Evolutionary conservation across 331 rosid genomes (phyloP), one percentile per base, ranked within the genome.

Genomic region (Rhamnella rubrinervis): DNA sequence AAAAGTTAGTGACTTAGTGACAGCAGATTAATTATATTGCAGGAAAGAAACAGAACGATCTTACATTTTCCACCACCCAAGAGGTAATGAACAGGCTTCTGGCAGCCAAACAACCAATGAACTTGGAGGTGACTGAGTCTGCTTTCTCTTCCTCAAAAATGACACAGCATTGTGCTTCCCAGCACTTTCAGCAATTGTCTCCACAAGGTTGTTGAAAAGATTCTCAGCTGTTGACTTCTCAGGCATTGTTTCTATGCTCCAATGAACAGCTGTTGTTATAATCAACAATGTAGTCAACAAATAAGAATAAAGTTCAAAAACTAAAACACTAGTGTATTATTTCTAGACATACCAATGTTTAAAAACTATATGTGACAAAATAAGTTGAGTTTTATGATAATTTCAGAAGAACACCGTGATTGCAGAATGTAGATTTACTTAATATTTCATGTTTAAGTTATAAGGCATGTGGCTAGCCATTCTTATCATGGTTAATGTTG

Each of bases 41-140:
- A 57, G 19, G 65, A 26, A 41, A 21, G 35, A 19, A 44, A 56
- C 67, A 56, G 66, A 71, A 73, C 35, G 25, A 21, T 23, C 87
- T 17, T 85, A 95, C 98, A 83, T 89, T 84, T 91, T 79, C 98
- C 96, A 63, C 98, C 98, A 47, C 98, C 98, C 69, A 95, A 75
- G 80, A 91, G 5, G 74, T 85, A 72, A 86, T 95, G 82, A 73
- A 95, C 78, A 6, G 96, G 89, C 73, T 84, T 95, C 79, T 95
- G 80, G 71, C 89, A 96, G 77, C 98, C 98, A 70, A 95, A 89
- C 56, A 91, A 82, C 72, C 89, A 84, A 16, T 83, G 53, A 86
- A 71, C 74, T 86, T 83, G 56, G 78, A 59, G 80, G 82, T 57
- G 70, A 80, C 87, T 4, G 85, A 69, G 44, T 61, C 73, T 7